Conservation (phyloP, 1,139 yeast genomes). For the Pichia sp. region DNA sequence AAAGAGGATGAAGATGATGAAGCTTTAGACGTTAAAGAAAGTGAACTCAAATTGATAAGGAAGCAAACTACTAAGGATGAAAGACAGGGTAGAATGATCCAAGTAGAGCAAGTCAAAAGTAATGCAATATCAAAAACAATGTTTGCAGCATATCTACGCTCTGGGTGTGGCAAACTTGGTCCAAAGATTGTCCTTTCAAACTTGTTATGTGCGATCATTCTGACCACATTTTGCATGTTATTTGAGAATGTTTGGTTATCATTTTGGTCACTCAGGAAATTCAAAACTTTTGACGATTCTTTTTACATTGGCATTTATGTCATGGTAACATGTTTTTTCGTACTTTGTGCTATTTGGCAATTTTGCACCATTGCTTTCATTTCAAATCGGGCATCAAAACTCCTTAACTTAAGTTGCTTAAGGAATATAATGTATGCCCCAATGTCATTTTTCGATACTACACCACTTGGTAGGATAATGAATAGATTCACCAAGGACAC, state of each 20-base stretch:
- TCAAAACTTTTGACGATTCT: slow-evolving; percentile 50
- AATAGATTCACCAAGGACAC: slow-evolving; percentile 61
- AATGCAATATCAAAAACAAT: slow-evolving; percentile 37
- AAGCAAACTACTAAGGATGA: slow-evolving; percentile 25
- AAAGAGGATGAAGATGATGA: slow-evolving; percentile 23
- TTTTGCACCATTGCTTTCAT: slow-evolving; percentile 38
- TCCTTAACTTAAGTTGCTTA: slow-evolving; percentile 42
- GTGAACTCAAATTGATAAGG: slow-evolving; percentile 24
- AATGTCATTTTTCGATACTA: slow-evolving; percentile 54
- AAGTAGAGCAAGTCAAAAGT: slow-evolving; percentile 32
- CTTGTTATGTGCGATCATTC: slow-evolving; percentile 36
- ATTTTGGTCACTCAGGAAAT: slow-evolving; percentile 68
- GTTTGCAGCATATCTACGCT: slow-evolving; percentile 48
- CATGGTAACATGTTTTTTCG: slow-evolving; percentile 40
- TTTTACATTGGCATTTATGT: slow-evolving; percentile 73
- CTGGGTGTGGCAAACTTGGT: slow-evolving; percentile 54
- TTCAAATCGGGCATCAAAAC: slow-evolving; percentile 36
- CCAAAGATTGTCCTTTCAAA: slow-evolving; percentile 42
- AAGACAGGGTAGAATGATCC: slow-evolving; percentile 33
- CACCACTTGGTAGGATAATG: slow-evolving; percentile 57
- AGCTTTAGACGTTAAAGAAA: slow-evolving; percentile 21
- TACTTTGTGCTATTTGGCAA: slow-evolving; percentile 38
- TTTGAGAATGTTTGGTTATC: slow-evolving; percentile 82
- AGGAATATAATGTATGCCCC: slow-evolving; percentile 46
- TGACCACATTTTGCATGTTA: slow-evolving; percentile 55